Conservation (phyloP, 1,139 yeast genomes). For the Zygoascus meyerae region DNA sequence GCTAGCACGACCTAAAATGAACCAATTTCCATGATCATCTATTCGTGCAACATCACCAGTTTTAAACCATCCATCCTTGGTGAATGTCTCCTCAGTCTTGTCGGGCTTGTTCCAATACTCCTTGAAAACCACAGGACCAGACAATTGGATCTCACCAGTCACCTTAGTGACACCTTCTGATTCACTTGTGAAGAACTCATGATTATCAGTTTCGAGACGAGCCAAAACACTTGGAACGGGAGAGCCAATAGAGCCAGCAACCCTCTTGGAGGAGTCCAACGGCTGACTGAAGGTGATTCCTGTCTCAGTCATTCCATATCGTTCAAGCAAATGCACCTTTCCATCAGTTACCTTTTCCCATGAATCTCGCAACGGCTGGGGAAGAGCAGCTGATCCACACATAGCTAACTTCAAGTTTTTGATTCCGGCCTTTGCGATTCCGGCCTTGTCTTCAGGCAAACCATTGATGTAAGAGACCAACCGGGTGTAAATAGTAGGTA, state of each 20-base stretch:
- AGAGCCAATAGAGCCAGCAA: slow-evolving; percentile 33
- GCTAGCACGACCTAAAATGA: slow-evolving; percentile 34
- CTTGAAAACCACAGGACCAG: slow-evolving; percentile 33
- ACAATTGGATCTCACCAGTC: slow-evolving; percentile 31
- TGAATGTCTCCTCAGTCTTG: slow-evolving; percentile 31
- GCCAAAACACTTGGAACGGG: slow-evolving; percentile 34
- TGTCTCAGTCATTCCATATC: slow-evolving; percentile 38
- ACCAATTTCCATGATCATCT: slow-evolving; percentile 27
- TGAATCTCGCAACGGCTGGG: slow-evolving; percentile 31
- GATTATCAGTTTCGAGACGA: slow-evolving; percentile 29
- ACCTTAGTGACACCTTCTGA: slow-evolving; percentile 16
- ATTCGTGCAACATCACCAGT: slow-evolving; percentile 37
- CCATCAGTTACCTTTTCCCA: slow-evolving; percentile 33
- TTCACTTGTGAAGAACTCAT: slow-evolving; percentile 22
- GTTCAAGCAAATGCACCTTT: slow-evolving; percentile 31
- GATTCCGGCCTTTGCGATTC: slow-evolving; percentile 19
- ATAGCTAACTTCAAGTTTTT: slow-evolving; percentile 28
- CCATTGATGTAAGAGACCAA: slow-evolving; percentile 25
- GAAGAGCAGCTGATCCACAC: slow-evolving; percentile 38
- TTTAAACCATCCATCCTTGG: slow-evolving; percentile 32
- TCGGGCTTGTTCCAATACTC: slow-evolving; percentile 33
- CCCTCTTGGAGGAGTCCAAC: slow-evolving; percentile 23
- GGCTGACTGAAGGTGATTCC: slow-evolving; percentile 37
- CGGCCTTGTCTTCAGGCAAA: slow-evolving; percentile 11
- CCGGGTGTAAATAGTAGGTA: slow-evolving; percentile 35